Conservation (phyloP, 31 red algal species). For the Asparagopsis taxiformis region DNA sequence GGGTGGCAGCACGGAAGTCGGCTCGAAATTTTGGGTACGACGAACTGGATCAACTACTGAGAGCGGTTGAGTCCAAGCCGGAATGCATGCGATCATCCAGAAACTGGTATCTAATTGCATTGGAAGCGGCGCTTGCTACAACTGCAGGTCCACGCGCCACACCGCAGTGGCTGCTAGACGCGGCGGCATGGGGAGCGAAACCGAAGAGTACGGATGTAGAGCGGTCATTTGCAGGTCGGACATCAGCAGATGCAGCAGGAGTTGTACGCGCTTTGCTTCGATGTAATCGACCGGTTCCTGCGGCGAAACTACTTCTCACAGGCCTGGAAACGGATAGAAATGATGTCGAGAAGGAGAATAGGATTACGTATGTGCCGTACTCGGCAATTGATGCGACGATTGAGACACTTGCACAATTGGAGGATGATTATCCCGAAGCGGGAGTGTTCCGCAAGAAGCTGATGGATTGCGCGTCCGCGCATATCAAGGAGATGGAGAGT, state of each 20-base stretch:
- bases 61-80: slow-evolving; percentile 1
- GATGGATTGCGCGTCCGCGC: slow-evolving; percentile 8
- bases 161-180: slow-evolving; percentile 66
- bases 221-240: background rate
- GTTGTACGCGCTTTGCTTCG: slow-evolving; percentile 43
- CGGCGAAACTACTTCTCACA: slow-evolving; percentile 26
- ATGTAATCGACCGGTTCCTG: slow-evolving; percentile 26
- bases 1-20: slow-evolving; percentile 16
- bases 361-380: slow-evolving; percentile 43
- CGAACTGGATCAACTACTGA: slow-evolving; percentile 38
- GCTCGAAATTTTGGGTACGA: slow-evolving; percentile 19
- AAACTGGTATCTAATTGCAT: slow-evolving; percentile 62
- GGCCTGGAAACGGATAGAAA: slow-evolving; percentile 29
- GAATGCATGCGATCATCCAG: slow-evolving; percentile 10
- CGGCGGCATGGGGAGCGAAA: slow-evolving; percentile 56
- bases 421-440: slow-evolving; percentile 46
- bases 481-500: slow-evolving; percentile 27
- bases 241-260: slow-evolving; percentile 33
- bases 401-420: slow-evolving; percentile 22
- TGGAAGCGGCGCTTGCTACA: slow-evolving; percentile 45
- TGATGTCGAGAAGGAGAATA: background rate
- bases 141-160: slow-evolving; percentile 14
- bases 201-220: background rate
- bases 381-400: slow-evolving; percentile 55
- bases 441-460: slow-evolving; percentile 18